Evolutionary conservation across 305 asterid species (phyloP).

Genomic region (Fraxinus paxiana): DNA sequence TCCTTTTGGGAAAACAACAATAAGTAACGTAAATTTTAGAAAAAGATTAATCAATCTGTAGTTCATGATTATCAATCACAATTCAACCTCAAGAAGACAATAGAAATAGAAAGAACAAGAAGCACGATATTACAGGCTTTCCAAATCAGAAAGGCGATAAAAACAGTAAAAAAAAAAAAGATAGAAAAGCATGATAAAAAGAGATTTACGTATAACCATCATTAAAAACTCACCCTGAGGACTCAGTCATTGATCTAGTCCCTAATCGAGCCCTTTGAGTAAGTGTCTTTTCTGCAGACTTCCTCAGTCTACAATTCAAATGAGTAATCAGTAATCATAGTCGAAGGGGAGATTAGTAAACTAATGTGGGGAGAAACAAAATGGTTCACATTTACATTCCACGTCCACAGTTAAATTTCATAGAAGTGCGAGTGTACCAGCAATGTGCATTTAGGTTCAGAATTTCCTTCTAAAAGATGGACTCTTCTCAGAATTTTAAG

Average conservation of each 20-base stretch:
- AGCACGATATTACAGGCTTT: background rate
- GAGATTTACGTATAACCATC: background rate
- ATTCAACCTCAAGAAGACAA: background rate
- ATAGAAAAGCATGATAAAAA: background rate
- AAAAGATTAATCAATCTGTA: background rate
- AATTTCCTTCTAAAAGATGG: conserved; percentile 1
- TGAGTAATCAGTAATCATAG: conserved; percentile 5
- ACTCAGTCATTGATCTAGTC: conserved; percentile 38
- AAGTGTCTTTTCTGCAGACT: conserved; percentile 42
- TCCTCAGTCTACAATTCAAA: conserved; percentile 43
- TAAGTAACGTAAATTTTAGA: background rate
- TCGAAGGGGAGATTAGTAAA: conserved; percentile 3
- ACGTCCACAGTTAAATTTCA: background rate
- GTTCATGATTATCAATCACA: background rate
- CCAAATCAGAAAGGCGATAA: background rate
- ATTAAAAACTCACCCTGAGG: conserved; percentile 47
- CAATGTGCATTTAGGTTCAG: background rate
- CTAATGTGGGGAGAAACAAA: background rate
- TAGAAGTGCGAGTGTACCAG: conserved; percentile 2
- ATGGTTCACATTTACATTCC: background rate
- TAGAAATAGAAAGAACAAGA: background rate
- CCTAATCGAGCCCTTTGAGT: conserved; percentile 46
- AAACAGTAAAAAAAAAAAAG: background rate
- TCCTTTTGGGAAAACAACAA: background rate
- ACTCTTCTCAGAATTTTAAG: background rate